Evolutionary conservation across 2,329 filamentous ascomycete genomes (phyloP).

Genomic region (Stemphylium vesicarium): DNA sequence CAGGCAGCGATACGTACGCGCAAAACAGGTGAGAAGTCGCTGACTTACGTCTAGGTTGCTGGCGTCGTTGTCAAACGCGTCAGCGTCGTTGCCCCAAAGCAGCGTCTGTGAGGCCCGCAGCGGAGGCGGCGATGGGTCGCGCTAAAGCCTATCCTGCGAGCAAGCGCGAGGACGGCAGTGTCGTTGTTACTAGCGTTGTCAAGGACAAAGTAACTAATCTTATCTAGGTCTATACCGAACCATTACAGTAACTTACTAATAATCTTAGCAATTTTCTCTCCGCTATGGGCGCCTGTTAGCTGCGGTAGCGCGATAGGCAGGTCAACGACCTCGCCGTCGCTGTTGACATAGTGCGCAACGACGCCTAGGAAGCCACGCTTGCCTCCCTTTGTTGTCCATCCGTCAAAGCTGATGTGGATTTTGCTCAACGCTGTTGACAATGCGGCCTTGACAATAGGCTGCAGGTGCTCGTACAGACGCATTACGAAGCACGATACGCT

Average conservation of each 20-base stretch:
- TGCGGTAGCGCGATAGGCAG: slow-evolving; percentile 13
- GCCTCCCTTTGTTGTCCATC: slow-evolving; percentile 8
- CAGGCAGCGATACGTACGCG: too few species aligned
- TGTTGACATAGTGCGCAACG: slow-evolving; percentile 6
- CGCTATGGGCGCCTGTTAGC: slow-evolving; percentile 3
- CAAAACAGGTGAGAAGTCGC: too few species aligned
- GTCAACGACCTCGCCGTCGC: neutral
- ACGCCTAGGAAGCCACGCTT: slow-evolving; percentile 5
- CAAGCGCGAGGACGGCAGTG: neutral
- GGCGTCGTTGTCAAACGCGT: slow-evolving; percentile 6
- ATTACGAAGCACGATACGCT: neutral
- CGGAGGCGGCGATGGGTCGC: neutral
- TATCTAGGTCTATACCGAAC: neutral
- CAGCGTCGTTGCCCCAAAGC: neutral
- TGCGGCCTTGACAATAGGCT: too few species aligned
- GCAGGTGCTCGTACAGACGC: too few species aligned
- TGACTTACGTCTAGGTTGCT: too few species aligned
- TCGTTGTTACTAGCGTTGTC: neutral
- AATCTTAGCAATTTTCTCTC: slow-evolving; percentile 4
- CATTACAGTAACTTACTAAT: neutral
- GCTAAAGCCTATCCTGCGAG: neutral
- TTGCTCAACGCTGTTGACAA: neutral
- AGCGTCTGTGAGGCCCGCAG: slow-evolving; percentile 2
- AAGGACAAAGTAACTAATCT: neutral
- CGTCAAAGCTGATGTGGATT: neutral